phyloP scores from a whole-genome alignment of 108 stramenopile genomes.

The Nannochloropsis gaditana region DNA sequence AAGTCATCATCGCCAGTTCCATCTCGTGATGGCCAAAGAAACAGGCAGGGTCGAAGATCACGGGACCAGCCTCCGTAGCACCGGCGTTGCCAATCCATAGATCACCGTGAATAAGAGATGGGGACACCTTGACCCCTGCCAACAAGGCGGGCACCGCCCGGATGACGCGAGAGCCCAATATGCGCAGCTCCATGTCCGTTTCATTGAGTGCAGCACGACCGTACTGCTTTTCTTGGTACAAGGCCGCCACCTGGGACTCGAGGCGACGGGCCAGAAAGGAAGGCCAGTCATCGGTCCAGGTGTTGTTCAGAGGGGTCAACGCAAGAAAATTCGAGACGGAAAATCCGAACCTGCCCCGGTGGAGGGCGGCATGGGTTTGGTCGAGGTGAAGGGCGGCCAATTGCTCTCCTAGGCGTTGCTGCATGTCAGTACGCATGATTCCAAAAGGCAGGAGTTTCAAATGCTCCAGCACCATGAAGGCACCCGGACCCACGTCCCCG shows the following conservation, averaged over 20 bases:
- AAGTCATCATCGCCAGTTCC: constrained; percentile 42
- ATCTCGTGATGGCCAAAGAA: constrained; percentile 48
- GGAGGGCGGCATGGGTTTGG: constrained; percentile 33
- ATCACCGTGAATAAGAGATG: constrained; percentile 39
- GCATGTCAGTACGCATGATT: constrained; percentile 36
- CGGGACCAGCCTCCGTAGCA: constrained; percentile 28
- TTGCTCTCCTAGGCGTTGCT: constrained; percentile 31
- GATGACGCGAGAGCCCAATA: constrained; percentile 22
- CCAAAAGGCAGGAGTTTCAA: constrained; percentile 34
- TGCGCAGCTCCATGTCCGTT: constrained; percentile 25
- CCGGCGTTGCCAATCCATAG: constrained; percentile 49
- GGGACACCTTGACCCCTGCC: constrained; percentile 27
- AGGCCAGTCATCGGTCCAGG: constrained; percentile 36
- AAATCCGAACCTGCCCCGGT: constrained; percentile 44
- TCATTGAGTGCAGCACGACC: constrained; percentile 31
- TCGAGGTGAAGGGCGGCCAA: constrained; percentile 40
- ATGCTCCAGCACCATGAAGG: constrained; percentile 43
- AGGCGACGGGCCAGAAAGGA: constrained; percentile 38
- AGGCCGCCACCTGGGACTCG: constrained; percentile 24
- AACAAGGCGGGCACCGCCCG: constrained; percentile 22
- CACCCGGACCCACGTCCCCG: constrained; percentile 44
- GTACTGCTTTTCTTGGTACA: constrained; percentile 22
- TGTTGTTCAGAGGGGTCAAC: constrained; percentile 44
- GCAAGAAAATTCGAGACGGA: constrained; percentile 42
- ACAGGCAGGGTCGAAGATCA: constrained; percentile 42